Conservation (phyloP, 352 stramenopile genomes). For the Phytophthora idaei region DNA sequence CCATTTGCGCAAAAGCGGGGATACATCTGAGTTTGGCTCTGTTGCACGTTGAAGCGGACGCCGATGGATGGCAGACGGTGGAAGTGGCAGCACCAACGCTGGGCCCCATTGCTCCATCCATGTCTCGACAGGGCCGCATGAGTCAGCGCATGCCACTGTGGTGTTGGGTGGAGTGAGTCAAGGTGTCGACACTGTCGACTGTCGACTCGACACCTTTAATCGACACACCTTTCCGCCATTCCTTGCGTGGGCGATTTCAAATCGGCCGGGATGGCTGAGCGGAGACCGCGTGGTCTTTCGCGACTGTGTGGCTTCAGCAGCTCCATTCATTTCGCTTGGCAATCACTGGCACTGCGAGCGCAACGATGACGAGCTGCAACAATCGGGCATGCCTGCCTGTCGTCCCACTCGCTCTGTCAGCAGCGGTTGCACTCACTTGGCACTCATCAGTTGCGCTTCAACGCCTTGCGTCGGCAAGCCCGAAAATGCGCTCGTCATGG, state of each 20-base stretch:
- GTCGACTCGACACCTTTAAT: too few relatives aligned
- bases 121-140: constrained; percentile 4
- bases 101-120: background rate
- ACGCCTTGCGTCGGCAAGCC: background rate
- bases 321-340: constrained; percentile 15
- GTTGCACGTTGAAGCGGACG: constrained; percentile 16
- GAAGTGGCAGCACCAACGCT: background rate
- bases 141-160: constrained; percentile 10
- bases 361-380: constrained; percentile 30
- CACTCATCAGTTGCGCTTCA: constrained; percentile 10
- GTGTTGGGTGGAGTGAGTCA: constrained; percentile 15
- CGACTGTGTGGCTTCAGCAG: constrained; percentile 2
- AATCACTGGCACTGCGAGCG: constrained; percentile 10
- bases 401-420: constrained; percentile 14
- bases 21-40: constrained; percentile 14
- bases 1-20: constrained; percentile 22
- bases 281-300: constrained; percentile 18
- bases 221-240: constrained; percentile 1
- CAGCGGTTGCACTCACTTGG: constrained; percentile 9
- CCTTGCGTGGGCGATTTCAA: constrained; percentile 18
- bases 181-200: constrained; percentile 4
- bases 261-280: constrained; percentile 21
- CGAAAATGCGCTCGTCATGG: background rate
- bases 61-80: background rate
- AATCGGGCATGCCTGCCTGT: constrained; percentile 18